These are phyloP conservation scores for Hamamelis virginiana DNA, from an alignment of 164 flowering plant species.

Conservation along the genomic window DNA sequence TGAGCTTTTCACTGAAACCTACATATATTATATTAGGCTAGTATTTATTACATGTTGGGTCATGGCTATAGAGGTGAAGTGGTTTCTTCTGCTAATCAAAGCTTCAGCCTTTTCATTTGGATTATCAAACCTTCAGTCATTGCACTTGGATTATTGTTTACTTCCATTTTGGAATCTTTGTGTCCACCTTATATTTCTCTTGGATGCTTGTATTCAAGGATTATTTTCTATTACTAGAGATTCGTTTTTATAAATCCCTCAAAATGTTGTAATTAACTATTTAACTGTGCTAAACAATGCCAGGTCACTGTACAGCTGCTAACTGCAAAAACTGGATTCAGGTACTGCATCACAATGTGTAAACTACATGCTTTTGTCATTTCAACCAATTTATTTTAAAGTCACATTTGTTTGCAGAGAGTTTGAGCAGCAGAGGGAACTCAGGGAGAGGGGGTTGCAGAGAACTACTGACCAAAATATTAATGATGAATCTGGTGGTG, in stretches of 20 bases:
- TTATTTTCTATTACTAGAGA: neutral
- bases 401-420: conserved; percentile 55
- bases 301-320: conserved; percentile 96
- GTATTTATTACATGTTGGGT: neutral
- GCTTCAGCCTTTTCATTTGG: neutral
- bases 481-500: conserved; percentile 34
- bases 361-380: conserved; percentile 9
- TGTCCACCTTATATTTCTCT: no score
- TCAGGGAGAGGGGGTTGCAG: conserved; percentile 73
- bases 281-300: conserved; percentile 16
- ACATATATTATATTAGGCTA: neutral
- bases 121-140: neutral
- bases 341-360: conserved; percentile 41
- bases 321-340: conserved; percentile 98
- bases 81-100: neutral
- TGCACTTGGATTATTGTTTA: no score
- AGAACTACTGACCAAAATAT: conserved; percentile 33
- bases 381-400: conserved; percentile 8
- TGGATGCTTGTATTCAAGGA: neutral
- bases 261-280: conserved; percentile 10
- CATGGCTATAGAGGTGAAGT: neutral
- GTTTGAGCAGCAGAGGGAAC: conserved; percentile 97
- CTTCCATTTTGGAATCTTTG: no score
- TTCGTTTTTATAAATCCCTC: neutral
- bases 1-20: neutral